Conservation (phyloP, 176 grass and related monocot species). For the Hyparrhenia diplandra region DNA sequence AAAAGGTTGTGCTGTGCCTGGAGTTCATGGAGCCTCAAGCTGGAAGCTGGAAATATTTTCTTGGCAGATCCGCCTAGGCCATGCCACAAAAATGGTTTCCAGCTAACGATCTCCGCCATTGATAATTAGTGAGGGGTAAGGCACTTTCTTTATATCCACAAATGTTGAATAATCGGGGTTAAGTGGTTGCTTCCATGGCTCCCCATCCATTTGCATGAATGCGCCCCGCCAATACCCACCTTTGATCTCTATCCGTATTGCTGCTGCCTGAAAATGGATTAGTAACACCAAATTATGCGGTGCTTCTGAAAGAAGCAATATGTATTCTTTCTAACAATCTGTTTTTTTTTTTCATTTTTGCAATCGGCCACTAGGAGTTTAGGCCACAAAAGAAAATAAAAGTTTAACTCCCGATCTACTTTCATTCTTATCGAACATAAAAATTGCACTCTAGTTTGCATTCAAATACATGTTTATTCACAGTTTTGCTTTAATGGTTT, state of each 20-base stretch:
- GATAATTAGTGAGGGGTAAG: conserved; percentile 73
- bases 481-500: not conserved
- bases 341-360: not conserved
- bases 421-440: not conserved
- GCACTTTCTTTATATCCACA: conserved; percentile 85
- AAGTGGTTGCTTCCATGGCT: conserved; percentile 96
- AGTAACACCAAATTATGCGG: not conserved
- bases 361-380: not conserved
- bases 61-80: not conserved
- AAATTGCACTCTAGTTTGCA: not conserved
- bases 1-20: not conserved
- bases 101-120: conserved; percentile 53
- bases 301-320: not conserved
- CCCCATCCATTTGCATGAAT: conserved; percentile 99
- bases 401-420: not conserved
- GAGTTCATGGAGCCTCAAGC: not conserved
- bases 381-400: not conserved
- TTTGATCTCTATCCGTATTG: conserved; percentile 93
- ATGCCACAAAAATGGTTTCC: not conserved
- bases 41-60: not conserved
- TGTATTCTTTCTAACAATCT: not conserved
- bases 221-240: conserved; percentile 73
- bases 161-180: conserved; percentile 67
- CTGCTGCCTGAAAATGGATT: conserved; percentile 60
- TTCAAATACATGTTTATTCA: not conserved